Percentiles rank a stretch among this genome's conserved stretches.
These are phyloP conservation scores for Fragilariopsis cylindrus DNA, from an alignment of 108 stramenopile species.

Conservation along the genomic window DNA sequence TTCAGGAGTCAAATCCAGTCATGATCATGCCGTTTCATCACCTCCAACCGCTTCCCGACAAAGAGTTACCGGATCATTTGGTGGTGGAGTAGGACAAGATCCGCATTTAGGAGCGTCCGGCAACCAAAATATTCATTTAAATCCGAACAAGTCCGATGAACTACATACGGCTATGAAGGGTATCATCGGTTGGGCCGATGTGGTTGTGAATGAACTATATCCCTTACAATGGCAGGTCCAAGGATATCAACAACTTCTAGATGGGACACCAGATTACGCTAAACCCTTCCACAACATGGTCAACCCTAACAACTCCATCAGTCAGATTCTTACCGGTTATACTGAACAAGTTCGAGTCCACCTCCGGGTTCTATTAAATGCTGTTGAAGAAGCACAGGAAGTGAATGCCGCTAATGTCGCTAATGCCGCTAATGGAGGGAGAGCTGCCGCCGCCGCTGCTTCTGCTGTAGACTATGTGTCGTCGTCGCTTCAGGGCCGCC, in stretches of 20 bases:
- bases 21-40: background rate
- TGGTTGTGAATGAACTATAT: slow-evolving; percentile 57
- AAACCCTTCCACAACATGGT: slow-evolving; percentile 63
- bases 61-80: slow-evolving; percentile 4
- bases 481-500: background rate
- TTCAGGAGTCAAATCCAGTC: background rate
- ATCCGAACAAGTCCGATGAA: slow-evolving; percentile 21
- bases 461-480: background rate
- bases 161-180: slow-evolving; percentile 50
- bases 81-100: slow-evolving; percentile 13
- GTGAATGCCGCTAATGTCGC: slow-evolving; percentile 1
- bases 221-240: slow-evolving; percentile 62
- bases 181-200: slow-evolving; percentile 60
- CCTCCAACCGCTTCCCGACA: slow-evolving; percentile 5
- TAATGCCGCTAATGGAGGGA: slow-evolving; percentile 1
- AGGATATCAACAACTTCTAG: slow-evolving; percentile 56
- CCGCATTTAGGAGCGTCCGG: background rate
- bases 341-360: slow-evolving; percentile 42
- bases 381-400: slow-evolving; percentile 38
- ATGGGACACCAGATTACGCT: slow-evolving; percentile 52
- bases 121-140: background rate
- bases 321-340: slow-evolving; percentile 43
- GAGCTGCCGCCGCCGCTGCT: background rate
- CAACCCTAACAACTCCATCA: slow-evolving; percentile 53
- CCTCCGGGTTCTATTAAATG: slow-evolving; percentile 36